Conservation (phyloP, 2,329 filamentous ascomycete genomes). For the Fusarium anguioides region DNA sequence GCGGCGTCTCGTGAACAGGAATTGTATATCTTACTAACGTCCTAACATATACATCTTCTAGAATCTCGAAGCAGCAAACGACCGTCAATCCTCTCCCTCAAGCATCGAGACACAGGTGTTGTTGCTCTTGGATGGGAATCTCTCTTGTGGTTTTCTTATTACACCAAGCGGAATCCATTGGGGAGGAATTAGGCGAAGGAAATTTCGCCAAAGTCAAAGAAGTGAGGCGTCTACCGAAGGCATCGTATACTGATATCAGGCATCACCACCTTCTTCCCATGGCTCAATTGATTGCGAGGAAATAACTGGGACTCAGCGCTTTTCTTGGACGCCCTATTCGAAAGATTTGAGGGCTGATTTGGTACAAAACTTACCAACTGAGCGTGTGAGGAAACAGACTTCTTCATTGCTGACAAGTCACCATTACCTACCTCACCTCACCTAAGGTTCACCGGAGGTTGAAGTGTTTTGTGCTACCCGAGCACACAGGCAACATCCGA, state of each 20-base stretch:
- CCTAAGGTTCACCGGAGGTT: not conserved
- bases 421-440: not conserved
- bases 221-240: constrained; percentile 6
- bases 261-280: constrained; percentile 2
- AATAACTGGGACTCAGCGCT: not conserved
- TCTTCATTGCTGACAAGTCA: constrained; percentile 23
- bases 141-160: not conserved
- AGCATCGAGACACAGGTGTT: not conserved
- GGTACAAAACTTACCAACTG: not conserved
- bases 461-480: constrained; percentile 5
- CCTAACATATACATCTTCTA: not conserved
- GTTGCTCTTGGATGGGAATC: not conserved
- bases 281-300: constrained; percentile 11
- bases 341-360: constrained; percentile 5
- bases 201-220: constrained; percentile 1
- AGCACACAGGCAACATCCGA: constrained; percentile 12
- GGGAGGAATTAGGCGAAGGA: not conserved
- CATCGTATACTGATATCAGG: not conserved
- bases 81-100: not conserved
- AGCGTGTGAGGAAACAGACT: constrained; percentile 9
- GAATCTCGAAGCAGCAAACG: not conserved
- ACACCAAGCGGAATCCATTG: not conserved
- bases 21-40: constrained; percentile 6
- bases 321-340: not conserved
- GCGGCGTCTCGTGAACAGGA: constrained; percentile 9